Base-by-base conservation (phyloP, 768 basidiomycete genomes). In the Pholiota molesta region DNA sequence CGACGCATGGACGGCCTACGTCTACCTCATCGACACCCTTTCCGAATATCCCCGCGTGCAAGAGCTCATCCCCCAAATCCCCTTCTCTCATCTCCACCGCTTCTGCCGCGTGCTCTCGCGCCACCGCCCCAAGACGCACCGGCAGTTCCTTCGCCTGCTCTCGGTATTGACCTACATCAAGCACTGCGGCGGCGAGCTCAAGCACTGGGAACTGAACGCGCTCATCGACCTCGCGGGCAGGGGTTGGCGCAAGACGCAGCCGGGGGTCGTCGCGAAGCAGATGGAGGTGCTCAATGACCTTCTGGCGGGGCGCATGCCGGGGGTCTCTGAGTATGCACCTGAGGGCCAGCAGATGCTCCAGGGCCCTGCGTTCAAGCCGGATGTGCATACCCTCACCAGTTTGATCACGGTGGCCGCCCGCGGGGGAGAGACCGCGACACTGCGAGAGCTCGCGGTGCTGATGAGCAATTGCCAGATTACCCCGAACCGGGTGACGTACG, bases 121-220 rank as follows among this genome's bases (percentile, higher is more conserved):
- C 39, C 71, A 79, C 60, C 75, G 74, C 35, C 86, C 87, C 31
- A 85, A 83, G 65, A 87, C 87, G 6, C 85, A 88, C 42, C 71
- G 75, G 2, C 74, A 83, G 55, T 91, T 88, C 73, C 79, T 87
- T 9, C 87, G 85, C 13, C 79, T 94, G 3, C 77, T 91, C n/a
- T 82, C 87, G n/a, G 83, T 92, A 13, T 69, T 92, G 63, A 81
- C 81, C 45, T 80, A 79, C 47, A 75, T 94, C 42, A 84, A 81
- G 60, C 74, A 73, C 21, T 77, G 75, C n/a, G 87, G 85, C 13
- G 88, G 86, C 23, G 74, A 59, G 11, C 71, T 92, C 33, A 77
- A 83, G 64, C 66, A 76, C n/a, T 86, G 85, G 80, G 85, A 92
- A 71, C 94, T 92, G 90, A 94, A 93, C 69, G 77, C 84, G 8